Conservation (phyloP, 2,329 filamentous ascomycete genomes). For the Verticillium longisporum region DNA sequence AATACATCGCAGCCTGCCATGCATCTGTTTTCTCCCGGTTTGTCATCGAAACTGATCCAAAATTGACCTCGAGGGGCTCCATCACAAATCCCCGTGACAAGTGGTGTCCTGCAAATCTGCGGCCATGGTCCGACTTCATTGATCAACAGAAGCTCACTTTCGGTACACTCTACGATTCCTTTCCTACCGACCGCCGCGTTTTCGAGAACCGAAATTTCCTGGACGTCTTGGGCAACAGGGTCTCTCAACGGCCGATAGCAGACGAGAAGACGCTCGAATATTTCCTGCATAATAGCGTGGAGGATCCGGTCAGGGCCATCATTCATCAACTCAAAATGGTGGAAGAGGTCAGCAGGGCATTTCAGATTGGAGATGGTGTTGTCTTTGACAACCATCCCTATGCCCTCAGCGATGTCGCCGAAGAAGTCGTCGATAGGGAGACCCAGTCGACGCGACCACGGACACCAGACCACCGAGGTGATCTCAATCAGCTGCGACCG, state of each 20-base stretch:
- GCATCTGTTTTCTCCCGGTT: constrained; percentile 17
- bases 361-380: constrained; percentile 20
- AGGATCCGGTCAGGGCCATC: constrained; percentile 21
- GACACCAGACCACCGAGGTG: background rate
- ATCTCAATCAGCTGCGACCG: constrained; percentile 16
- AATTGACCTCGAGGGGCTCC: constrained; percentile 17
- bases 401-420: constrained; percentile 16
- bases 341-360: constrained; percentile 11
- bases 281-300: constrained; percentile 19
- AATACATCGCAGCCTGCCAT: constrained; percentile 23
- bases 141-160: constrained; percentile 15
- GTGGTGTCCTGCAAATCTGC: constrained; percentile 19
- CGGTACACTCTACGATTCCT: constrained; percentile 12
- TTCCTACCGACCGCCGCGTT: constrained; percentile 12
- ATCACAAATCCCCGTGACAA: constrained; percentile 22
- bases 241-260: constrained; percentile 10
- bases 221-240: constrained; percentile 13
- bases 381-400: constrained; percentile 22
- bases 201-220: constrained; percentile 20
- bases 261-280: constrained; percentile 22
- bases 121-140: constrained; percentile 21
- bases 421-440: constrained; percentile 19
- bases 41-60: constrained; percentile 15
- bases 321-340: constrained; percentile 18
- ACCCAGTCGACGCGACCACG: constrained; percentile 11